Base-by-base conservation (phyloP, 441 rosid species). In the Adansonia rubrostipa region DNA sequence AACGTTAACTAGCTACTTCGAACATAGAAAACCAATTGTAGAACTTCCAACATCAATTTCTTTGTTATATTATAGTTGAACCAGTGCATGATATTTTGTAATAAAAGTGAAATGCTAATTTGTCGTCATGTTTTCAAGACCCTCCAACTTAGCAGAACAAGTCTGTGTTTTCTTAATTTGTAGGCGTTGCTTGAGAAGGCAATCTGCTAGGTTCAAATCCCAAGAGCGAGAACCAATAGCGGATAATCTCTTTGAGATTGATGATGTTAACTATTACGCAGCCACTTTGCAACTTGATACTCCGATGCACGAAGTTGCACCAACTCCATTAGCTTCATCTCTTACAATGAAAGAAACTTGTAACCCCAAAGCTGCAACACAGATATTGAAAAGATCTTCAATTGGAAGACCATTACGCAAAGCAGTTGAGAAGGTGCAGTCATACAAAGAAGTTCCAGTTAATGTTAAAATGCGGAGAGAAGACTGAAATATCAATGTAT, bases 231-330 rank as follows among this genome's bases (percentile, higher is more conserved):
- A 83, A 54, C 81, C 85, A 2, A 69, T 66, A 0, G 94, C 71
- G 0, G 93, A 85, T 79, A 85, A 91, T 81, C 81, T 90, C 75
- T 89, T 91, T 69, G 97, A 94, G 84, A 88, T 90, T 0, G 90
- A 92, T 72, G 92, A 86, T 63, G 82, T 85, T 33, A 79, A 79
- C 15, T 74, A 78, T n/a, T 73, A 78, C 53, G 80, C 80, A 1
- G 45, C 60, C 67, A 48, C 48, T 63, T 73, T 48, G 33, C 74
- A 64, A 5, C 74, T 56, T 10, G 80, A 73, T 14, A 70, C 51
- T 64, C 65, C 81, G 28, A 74, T 76, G 71, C 71, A 77, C 8
- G 82, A 66, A 76, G 79, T 80, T 53, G 57, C 67, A 77, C 57
- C 74, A 70, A 24, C 24, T 48, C 77, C 71, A 71, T 74, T 50